Evolutionary conservation across 2,329 filamentous ascomycete species (phyloP), one percentile per base, ranked within the genome.

Genomic region (Neofusicoccum kwambonambiense): DNA sequence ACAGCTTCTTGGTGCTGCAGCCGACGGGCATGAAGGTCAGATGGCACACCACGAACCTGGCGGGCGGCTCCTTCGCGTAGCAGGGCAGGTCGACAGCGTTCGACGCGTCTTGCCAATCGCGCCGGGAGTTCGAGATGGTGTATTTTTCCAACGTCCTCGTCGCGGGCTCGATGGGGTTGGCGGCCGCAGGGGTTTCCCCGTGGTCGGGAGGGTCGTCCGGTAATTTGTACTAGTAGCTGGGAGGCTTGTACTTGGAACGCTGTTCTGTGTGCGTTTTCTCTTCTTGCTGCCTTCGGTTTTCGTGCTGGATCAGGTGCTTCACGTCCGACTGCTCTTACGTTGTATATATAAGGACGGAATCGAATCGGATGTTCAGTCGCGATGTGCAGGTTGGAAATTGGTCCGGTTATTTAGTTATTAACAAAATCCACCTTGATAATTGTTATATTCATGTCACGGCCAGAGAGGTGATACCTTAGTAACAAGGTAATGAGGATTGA

Each of bases 1-100:
- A 39, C 22, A 57, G 52, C 22, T 62, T 62, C 17, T 13, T 62
- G 19, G 47, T 62, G 37, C 22, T 62, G 22, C 60, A 50, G 47
- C 60, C 60, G 22, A 62, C 31, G 19, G 60, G 60, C 0, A 5
- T 44, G 47, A 17, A 44, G 37, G 27, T 62, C 2, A 34, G 19
- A 22, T 62, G 60, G 60, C 37, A 19, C 11, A 42, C 44, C 9
- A 31, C 35, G 47, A 37, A n/a, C 34, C 35, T 13, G n/a, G 13
- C 41, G 22, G 39, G 22, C 2, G 19, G 35, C 17, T 42, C 41
- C 3, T 41, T 57, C 51, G 35, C 39, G 4, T 56, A 27, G 12
- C 45, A 22, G 0, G 22, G 45, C 39, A 41, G 11, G 9, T 4
- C 39, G 39, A 17, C 17, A 7, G 17, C 0, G 17, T 13, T 12